These are phyloP conservation scores for Nothophoma quercina DNA, from an alignment of 2,329 filamentous ascomycete genomes.

Conservation along the genomic window DNA sequence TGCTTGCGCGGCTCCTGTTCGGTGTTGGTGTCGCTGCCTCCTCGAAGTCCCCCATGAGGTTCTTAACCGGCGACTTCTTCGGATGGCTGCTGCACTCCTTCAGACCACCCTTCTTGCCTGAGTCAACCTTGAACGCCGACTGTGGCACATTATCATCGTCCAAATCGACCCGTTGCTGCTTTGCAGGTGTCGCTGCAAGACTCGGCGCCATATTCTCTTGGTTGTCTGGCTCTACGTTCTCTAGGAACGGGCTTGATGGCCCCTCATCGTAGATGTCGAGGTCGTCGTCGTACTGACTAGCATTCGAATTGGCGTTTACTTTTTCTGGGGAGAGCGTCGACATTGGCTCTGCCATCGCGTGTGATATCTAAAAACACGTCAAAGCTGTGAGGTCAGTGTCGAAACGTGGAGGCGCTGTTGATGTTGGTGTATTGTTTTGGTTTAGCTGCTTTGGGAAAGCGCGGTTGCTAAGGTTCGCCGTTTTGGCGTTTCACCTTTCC, in stretches of 20 bases:
- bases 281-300: slow-evolving; percentile 36
- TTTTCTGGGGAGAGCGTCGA: slow-evolving; percentile 40
- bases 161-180: slow-evolving; percentile 26
- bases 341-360: slow-evolving; percentile 44
- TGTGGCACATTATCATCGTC: slow-evolving; percentile 37
- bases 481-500: slow-evolving; percentile 5
- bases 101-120: slow-evolving; percentile 37
- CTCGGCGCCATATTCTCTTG: slow-evolving; percentile 41
- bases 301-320: slow-evolving; percentile 33
- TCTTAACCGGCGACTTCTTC: slow-evolving; percentile 41
- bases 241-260: slow-evolving; percentile 59
- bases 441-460: slow-evolving; percentile 9
- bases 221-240: slow-evolving; percentile 51
- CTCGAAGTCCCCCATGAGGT: slow-evolving; percentile 37
- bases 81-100: slow-evolving; percentile 41
- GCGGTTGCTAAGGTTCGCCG: slow-evolving; percentile 10
- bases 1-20: slow-evolving; percentile 22
- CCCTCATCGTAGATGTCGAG: slow-evolving; percentile 52
- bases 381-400: slow-evolving; percentile 26
- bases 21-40: slow-evolving; percentile 21
- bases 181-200: slow-evolving; percentile 34
- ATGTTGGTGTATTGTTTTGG: slow-evolving; percentile 10
- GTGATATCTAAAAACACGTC: slow-evolving; percentile 12
- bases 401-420: slow-evolving; percentile 20
- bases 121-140: slow-evolving; percentile 43